Evolutionary conservation across 768 basidiomycete species (phyloP).

Genomic region (Xanthoconium purpureum): DNA sequence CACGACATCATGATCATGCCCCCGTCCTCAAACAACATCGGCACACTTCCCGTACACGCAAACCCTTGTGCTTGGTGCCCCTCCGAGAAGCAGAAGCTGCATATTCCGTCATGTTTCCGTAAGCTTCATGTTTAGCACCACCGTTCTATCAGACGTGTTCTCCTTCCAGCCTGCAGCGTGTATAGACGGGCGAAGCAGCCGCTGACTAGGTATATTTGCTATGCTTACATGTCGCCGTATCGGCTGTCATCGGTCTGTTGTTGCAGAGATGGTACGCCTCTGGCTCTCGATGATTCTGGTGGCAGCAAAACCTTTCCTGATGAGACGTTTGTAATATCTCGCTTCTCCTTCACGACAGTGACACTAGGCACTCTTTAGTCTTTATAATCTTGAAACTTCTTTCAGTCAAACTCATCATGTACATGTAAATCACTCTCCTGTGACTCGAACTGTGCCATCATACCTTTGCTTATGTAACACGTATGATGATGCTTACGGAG

Average conservation of each 20-base stretch:
- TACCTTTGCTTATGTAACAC: constrained; percentile 6
- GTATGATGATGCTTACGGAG: background rate
- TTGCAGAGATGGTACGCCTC: too few relatives aligned
- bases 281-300: too few relatives aligned
- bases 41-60: background rate
- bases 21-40: background rate
- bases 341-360: too few relatives aligned
- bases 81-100: constrained; percentile 27
- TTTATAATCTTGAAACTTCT: too few relatives aligned
- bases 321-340: too few relatives aligned
- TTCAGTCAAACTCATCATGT: background rate
- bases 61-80: constrained; percentile 25
- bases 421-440: too few relatives aligned
- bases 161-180: background rate
- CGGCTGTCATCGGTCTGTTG: background rate
- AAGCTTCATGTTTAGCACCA: background rate
- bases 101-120: constrained; percentile 28
- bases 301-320: too few relatives aligned
- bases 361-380: too few relatives aligned
- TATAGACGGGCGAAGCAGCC: background rate
- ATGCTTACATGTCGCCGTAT: background rate
- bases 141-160: constrained; percentile 4
- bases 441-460: too few relatives aligned
- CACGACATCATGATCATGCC: background rate
- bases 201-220: background rate